Percentiles rank a stretch among this genome's conserved stretches.
Conservation (phyloP, 1,284 basidiomycete species). For the Xanthoconium separans region DNA sequence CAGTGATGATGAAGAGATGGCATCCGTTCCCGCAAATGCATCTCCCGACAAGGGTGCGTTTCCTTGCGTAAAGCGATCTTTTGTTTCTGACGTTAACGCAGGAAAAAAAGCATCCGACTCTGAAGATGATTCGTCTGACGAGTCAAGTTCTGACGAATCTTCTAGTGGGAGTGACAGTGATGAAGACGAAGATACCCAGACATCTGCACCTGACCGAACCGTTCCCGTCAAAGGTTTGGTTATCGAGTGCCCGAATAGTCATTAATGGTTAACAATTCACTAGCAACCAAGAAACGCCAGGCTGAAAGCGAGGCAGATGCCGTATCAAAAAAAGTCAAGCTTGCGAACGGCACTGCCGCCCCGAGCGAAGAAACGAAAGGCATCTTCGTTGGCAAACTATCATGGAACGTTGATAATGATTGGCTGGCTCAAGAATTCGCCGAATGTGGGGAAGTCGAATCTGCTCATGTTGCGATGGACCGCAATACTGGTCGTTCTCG, state of each 20-base stretch:
- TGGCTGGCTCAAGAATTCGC: constrained; percentile 93
- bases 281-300: constrained; percentile 74
- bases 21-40: background rate
- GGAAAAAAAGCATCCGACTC: constrained; percentile 3
- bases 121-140: constrained; percentile 3
- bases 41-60: constrained; percentile 4
- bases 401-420: constrained; percentile 98
- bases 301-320: constrained; percentile 63
- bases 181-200: constrained; percentile 15
- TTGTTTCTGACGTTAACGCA: background rate
- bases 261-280: constrained; percentile 17
- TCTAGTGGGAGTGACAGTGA: constrained; percentile 26
- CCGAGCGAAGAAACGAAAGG: constrained; percentile 62
- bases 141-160: constrained; percentile 16
- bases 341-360: constrained; percentile 55
- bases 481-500: constrained; percentile 85
- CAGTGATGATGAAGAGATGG: constrained; percentile 4
- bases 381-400: constrained; percentile 92
- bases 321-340: constrained; percentile 83
- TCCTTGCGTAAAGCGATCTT: background rate
- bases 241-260: constrained; percentile 22
- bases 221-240: background rate
- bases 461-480: constrained; percentile 89
- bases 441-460: constrained; percentile 83
- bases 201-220: background rate